Base-by-base conservation (phyloP, 352 stramenopile species). In the Phytophthora citricola region DNA sequence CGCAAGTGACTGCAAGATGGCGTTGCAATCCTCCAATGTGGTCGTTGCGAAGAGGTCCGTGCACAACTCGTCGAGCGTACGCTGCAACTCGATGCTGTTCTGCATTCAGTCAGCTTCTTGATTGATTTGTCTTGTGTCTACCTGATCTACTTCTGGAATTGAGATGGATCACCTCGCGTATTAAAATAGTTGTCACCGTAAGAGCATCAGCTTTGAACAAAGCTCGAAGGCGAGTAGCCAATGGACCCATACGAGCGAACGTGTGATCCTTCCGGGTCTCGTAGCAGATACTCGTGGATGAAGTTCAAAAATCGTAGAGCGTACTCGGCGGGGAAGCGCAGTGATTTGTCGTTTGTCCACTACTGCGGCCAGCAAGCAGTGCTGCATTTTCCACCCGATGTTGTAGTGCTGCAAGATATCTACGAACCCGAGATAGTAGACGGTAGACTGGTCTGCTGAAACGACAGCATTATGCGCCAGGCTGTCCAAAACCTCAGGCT, bases 351-450 rank as follows among this genome's bases (percentile, higher is more conserved):
- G 75, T 68, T 89, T 90, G 78, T 94, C 84, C 4, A 93, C 58
- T 38, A 95, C 60, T 4, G 75, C 71, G 24, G 84, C 86, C 29
- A 95, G 71, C 24, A 92, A 52, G 20, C 87, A 91, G 51, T 94
- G 76, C 63, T 95, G 87, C 62, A 94, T 66, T 70, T 95, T 91
- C 87, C 87, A 95, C 27, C 82, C 84, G 34, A 93, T 76, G 45
- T 87, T 92, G 73, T 95, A 95, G 60, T 92, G 76, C 69, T 95
- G 87, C 54, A 95, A 67, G 15, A 95, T 92, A 51, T 95, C 87
- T 31, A 94, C 85, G 54, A 94, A 95, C 15, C 85, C 87, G 11
- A 95, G 68, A 45, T 93, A 95, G 72, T 95, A 95, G 24, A 94
- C 79, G 3, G 77, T 81, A 6, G 58, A 79, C 41, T 89, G 73